Percentiles rank a stretch among this genome's conserved stretches.
Conservation (phyloP, 192 early-diverging fungal species). For the Piromyces finnis region DNA sequence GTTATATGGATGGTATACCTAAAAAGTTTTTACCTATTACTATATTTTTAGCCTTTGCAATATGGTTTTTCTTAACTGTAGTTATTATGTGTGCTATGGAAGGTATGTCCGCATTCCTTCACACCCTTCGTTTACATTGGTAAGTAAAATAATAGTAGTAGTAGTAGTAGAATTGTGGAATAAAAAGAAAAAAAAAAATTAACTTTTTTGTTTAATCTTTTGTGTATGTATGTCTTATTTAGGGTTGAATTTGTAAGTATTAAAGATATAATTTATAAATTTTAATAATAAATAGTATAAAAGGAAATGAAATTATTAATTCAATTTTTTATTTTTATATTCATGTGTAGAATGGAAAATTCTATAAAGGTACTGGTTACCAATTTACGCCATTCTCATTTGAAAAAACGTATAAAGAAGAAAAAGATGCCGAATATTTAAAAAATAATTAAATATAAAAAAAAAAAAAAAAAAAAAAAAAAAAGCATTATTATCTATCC, state of each 20-base stretch:
- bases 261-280: neutral
- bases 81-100: constrained; percentile 67
- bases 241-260: neutral
- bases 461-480: too few species aligned
- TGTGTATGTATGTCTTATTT: too few species aligned
- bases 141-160: too few species aligned
- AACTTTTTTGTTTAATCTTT: too few species aligned
- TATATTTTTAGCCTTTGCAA: constrained; percentile 56
- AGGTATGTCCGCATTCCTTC: constrained; percentile 70
- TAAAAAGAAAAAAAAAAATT: too few species aligned
- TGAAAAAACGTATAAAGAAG: neutral
- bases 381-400: constrained; percentile 90
- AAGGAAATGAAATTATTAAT: too few species aligned
- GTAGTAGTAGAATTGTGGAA: too few species aligned
- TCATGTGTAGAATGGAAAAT: constrained; percentile 83
- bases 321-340: too few species aligned
- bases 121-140: constrained; percentile 85
- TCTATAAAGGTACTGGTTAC: constrained; percentile 75
- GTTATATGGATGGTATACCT: neutral
- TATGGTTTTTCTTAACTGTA: constrained; percentile 81
- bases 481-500: too few species aligned
- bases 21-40: constrained; percentile 34
- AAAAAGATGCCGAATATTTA: neutral
- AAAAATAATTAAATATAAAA: too few species aligned
- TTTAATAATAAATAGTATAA: too few species aligned